Evolutionary conservation across 768 basidiomycete species (phyloP).

Genomic region (Fistulinella prunicolor): DNA sequence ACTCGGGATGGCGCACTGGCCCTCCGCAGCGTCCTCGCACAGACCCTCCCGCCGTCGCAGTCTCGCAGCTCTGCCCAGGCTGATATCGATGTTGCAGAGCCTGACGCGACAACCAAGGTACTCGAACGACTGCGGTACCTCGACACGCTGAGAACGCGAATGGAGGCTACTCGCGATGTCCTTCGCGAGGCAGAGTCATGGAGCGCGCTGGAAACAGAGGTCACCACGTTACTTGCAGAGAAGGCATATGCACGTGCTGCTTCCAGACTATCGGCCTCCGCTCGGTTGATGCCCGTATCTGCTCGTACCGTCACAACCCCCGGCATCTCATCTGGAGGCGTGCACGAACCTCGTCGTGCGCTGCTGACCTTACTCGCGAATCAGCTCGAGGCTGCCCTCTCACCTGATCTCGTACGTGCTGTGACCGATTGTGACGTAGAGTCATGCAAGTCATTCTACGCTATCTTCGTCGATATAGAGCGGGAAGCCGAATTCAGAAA

Average conservation of each 20-base stretch:
- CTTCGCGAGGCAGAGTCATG: constrained; percentile 94
- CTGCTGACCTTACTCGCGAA: constrained; percentile 93
- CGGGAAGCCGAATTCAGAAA: constrained; percentile 89
- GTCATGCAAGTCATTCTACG: constrained; percentile 73
- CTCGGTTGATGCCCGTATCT: constrained; percentile 86
- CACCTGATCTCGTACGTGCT: constrained; percentile 85
- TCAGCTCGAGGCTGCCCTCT: constrained; percentile 89
- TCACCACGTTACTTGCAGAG: constrained; percentile 78
- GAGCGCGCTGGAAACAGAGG: constrained; percentile 92
- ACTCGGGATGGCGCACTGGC: constrained; percentile 89
- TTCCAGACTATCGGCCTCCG: constrained; percentile 87
- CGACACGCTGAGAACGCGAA: constrained; percentile 77
- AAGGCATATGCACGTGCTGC: constrained; percentile 85
- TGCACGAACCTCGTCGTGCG: constrained; percentile 76
- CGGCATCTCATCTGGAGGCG: constrained; percentile 11
- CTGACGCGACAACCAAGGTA: constrained; percentile 55
- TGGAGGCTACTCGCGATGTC: constrained; percentile 89
- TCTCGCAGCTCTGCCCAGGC: constrained; percentile 1
- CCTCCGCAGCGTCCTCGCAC: constrained; percentile 63
- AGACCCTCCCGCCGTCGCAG: constrained; percentile 40
- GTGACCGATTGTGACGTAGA: constrained; percentile 76
- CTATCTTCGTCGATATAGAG: constrained; percentile 88
- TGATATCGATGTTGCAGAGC: constrained; percentile 1
- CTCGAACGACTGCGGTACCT: constrained; percentile 77
- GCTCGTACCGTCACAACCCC: constrained; percentile 75